A percentile compares a stretch with the other conserved stretches of the same genome.
phyloP scores from a whole-genome alignment of 2,329 filamentous ascomycete species.

The Aureobasidium sp. region DNA sequence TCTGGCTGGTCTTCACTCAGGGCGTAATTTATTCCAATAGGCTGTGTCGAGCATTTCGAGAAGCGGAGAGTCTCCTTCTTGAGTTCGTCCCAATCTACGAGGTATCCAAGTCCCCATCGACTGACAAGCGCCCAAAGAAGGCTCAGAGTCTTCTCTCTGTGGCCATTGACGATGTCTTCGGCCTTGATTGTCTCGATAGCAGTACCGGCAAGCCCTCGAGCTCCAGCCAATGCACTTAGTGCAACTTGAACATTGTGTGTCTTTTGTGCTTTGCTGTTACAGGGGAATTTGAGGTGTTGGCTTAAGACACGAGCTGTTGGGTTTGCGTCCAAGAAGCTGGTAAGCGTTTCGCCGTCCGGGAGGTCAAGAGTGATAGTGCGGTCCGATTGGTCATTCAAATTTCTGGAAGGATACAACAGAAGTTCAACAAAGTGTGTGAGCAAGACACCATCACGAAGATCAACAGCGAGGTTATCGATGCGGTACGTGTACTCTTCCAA shows the following conservation, averaged over 20 bases:
- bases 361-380: conserved; percentile 38
- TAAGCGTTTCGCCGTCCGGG: conserved; percentile 36
- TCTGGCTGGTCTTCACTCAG: background rate
- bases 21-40: background rate
- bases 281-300: conserved; percentile 50
- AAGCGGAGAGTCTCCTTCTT: conserved; percentile 33
- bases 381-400: conserved; percentile 20
- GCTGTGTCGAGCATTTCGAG: background rate
- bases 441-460: conserved; percentile 52
- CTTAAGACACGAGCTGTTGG: conserved; percentile 41
- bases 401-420: conserved; percentile 37
- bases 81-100: conserved; percentile 49
- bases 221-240: conserved; percentile 38
- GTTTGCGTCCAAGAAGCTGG: conserved; percentile 22
- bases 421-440: conserved; percentile 52
- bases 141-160: conserved; percentile 54
- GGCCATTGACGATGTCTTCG: conserved; percentile 54
- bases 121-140: conserved; percentile 53
- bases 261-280: conserved; percentile 46
- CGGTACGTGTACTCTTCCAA: conserved; percentile 51
- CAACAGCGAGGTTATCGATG: conserved; percentile 52
- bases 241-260: conserved; percentile 51
- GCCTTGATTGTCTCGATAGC: conserved; percentile 39
- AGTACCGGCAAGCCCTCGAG: conserved; percentile 31
- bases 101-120: conserved; percentile 43